These are phyloP conservation scores for Stachybotrys echinatus DNA, from an alignment of 2,329 filamentous ascomycete species.

Conservation along the genomic window DNA sequence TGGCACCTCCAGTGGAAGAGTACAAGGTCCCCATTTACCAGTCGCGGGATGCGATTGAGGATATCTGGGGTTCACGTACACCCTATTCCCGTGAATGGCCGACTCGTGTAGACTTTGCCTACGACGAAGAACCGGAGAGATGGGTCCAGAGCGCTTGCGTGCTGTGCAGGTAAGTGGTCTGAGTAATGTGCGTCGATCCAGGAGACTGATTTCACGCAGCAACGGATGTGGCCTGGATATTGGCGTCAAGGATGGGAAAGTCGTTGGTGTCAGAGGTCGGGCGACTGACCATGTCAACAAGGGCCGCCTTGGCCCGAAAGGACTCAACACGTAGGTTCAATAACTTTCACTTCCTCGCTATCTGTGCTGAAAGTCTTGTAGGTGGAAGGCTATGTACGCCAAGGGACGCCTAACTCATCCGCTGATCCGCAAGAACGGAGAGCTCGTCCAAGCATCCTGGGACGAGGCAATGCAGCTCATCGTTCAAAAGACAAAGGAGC, in stretches of 20 bases:
- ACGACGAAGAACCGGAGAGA: constrained; percentile 25
- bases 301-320: constrained; percentile 27
- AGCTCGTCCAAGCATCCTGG: constrained; percentile 26
- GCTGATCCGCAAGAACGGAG: constrained; percentile 24
- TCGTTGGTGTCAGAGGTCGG: constrained; percentile 29
- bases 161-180: constrained; percentile 23
- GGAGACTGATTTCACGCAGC: constrained; percentile 11
- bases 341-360: not conserved
- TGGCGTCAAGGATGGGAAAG: constrained; percentile 26
- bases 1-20: not conserved
- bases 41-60: constrained; percentile 21
- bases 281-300: constrained; percentile 26
- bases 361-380: not conserved
- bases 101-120: constrained; percentile 19
- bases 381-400: constrained; percentile 20
- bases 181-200: not conserved
- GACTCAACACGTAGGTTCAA: constrained; percentile 21
- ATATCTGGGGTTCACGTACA: constrained; percentile 21
- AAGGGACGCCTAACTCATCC: constrained; percentile 25
- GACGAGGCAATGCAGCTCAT: constrained; percentile 31
- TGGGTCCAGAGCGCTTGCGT: constrained; percentile 33
- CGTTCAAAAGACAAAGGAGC: constrained; percentile 11
- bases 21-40: not conserved
- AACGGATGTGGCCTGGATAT: constrained; percentile 30
- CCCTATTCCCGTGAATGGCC: constrained; percentile 29